phyloP scores from a whole-genome alignment of 495 filamentous ascomycete species.

The Massariosphaeria phaeospora region DNA sequence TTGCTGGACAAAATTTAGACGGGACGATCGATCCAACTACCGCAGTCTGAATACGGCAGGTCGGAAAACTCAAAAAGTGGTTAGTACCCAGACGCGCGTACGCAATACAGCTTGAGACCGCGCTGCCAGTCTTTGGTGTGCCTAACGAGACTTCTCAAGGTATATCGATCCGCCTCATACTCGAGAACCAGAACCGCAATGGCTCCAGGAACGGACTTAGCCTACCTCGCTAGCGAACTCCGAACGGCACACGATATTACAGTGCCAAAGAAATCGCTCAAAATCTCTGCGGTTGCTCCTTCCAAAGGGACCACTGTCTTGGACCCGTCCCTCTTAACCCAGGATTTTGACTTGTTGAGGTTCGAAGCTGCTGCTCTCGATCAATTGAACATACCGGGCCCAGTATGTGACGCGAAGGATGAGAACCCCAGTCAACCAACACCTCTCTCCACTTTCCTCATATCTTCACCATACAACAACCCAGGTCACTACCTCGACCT shows the following conservation, averaged over 20 bases:
- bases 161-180: background rate
- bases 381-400: conserved; percentile 8
- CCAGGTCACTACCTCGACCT: conserved; percentile 67
- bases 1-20: too few species aligned
- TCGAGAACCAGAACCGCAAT: background rate
- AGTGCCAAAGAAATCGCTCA: background rate
- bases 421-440: background rate
- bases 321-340: conserved; percentile 15
- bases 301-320: conserved; percentile 5
- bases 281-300: background rate
- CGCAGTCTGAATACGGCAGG: too few species aligned
- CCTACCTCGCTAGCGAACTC: conserved; percentile 5
- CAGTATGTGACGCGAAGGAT: background rate
- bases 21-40: too few species aligned
- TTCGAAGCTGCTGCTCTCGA: conserved; percentile 26
- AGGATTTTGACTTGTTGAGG: conserved; percentile 23
- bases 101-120: too few species aligned
- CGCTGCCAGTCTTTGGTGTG: background rate
- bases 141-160: background rate
- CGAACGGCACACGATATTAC: background rate
- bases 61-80: too few species aligned
- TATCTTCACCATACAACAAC: conserved; percentile 70
- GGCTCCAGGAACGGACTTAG: conserved; percentile 10
- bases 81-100: too few species aligned
- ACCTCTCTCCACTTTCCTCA: conserved; percentile 43